These are phyloP conservation scores for Suillus spraguei DNA, from an alignment of 768 basidiomycete genomes.

Conservation along the genomic window DNA sequence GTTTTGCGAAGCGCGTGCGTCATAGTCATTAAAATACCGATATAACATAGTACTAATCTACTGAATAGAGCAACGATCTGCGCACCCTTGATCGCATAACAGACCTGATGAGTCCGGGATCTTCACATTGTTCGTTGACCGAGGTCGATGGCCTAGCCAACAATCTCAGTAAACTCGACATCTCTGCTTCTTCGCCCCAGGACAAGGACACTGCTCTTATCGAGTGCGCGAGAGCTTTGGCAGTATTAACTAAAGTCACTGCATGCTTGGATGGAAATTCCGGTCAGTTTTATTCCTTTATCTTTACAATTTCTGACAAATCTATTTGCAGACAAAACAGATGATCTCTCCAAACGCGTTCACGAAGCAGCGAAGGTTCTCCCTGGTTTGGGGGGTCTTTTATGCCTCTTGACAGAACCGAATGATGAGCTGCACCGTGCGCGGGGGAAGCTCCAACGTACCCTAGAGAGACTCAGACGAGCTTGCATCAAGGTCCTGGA, in stretches of 20 bases:
- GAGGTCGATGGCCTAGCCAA: slow-evolving; percentile 22
- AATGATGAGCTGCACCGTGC: slow-evolving; percentile 42
- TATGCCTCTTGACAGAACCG: slow-evolving; percentile 9
- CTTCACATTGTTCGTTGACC: slow-evolving; percentile 8
- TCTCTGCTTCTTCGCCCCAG: neutral
- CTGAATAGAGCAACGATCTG: slow-evolving; percentile 49
- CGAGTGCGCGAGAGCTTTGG: slow-evolving; percentile 44
- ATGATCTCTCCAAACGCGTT: slow-evolving; percentile 22
- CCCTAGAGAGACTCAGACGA: slow-evolving; percentile 60
- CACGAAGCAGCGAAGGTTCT: slow-evolving; percentile 22
- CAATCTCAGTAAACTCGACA: slow-evolving; percentile 22
- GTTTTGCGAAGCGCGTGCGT: slow-evolving; percentile 64
- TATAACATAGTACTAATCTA: neutral
- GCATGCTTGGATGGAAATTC: slow-evolving; percentile 32
- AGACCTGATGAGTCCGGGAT: slow-evolving; percentile 34
- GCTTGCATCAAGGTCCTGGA: slow-evolving; percentile 52
- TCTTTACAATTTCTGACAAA: neutral
- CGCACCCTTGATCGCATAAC: slow-evolving; percentile 49
- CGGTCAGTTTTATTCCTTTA: neutral
- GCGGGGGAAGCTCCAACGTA: slow-evolving; percentile 57
- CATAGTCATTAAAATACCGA: neutral
- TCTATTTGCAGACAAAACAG: slow-evolving; percentile 7
- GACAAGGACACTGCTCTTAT: slow-evolving; percentile 25
- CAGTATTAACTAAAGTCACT: slow-evolving; percentile 46
- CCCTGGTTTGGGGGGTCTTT: slow-evolving; percentile 21